Evolutionary conservation across 306 rosid species (phyloP).

Genomic region (Dalbergia cultrata): DNA sequence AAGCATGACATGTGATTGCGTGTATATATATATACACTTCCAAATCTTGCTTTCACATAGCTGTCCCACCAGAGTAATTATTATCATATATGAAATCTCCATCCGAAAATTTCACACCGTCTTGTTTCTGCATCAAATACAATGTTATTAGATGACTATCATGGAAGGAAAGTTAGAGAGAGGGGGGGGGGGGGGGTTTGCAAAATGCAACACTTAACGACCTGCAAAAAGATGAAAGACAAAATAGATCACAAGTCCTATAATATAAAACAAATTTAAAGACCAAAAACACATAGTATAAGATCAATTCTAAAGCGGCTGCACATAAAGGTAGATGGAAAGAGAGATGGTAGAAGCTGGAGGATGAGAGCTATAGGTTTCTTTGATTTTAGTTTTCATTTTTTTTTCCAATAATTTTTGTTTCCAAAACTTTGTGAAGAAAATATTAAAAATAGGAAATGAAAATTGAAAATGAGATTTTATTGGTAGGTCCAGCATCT

Average conservation of each 20-base stretch:
- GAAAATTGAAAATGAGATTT: no score
- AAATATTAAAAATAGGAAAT: no score
- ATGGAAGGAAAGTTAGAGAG: background rate
- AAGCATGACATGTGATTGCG: conserved; percentile 32
- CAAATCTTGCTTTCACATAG: conserved; percentile 44
- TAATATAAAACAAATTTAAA: background rate
- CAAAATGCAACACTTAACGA: background rate
- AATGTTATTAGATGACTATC: conserved; percentile 3
- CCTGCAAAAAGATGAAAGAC: background rate
- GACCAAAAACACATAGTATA: background rate
- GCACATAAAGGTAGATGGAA: no score
- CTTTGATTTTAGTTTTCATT: no score
- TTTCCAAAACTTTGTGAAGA: no score
- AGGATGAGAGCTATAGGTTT: no score
- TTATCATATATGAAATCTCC: conserved; percentile 54
- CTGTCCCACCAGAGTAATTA: conserved; percentile 51
- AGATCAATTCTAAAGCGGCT: no score
- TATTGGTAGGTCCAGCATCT: no score
- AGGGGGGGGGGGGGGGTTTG: no score
- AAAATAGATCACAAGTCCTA: background rate
- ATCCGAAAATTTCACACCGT: conserved; percentile 46
- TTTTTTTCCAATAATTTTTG: no score
- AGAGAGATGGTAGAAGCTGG: no score
- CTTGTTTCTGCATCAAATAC: conserved; percentile 69
- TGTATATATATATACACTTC: background rate